Base-by-base conservation (phyloP, 306 rosid genomes). In the Inga laurina region DNA sequence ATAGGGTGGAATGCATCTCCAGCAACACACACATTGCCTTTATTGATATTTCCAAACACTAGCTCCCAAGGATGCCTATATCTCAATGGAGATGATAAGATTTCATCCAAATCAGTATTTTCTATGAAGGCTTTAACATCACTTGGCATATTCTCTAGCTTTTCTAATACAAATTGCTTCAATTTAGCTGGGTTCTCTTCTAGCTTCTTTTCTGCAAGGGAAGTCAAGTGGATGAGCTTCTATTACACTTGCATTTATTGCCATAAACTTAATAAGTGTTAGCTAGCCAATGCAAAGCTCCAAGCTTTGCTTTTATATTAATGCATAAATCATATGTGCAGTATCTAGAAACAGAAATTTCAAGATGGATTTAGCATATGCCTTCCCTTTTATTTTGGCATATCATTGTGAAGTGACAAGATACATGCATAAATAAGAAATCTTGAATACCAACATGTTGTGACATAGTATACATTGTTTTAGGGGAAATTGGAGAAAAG, bases 1-100 rank as follows among this genome's bases (percentile, higher is more conserved):
- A 87, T 92, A 8, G 97, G 90, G 65, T 94, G 98, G 59, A 94
- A 77, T 1, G 92, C 93, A 21, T 90, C 98, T n/a, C 97, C 94
- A 0, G 82, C 93, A 12, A 92, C 89, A 84, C 94, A 92, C 4
- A 89, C 93, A 21, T 88, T 90, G 51, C 87, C 90, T 87, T 92
- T 92, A 52, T 86, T 89, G 34, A 91, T 89, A 39, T 83, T 88
- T 66, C 97, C 92, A 57, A 79, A 86, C 12, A 94, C 7, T 1
- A 92, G 79, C 67, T 94, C 96, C 94, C 90, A 90, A 0, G 94
- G 97, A 37, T 34, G 78, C 35, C 93, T 89, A 11, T 82, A 91
- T 83, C 81, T 84, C 79, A 94, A 37, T 74, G 88, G 88, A 16
- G 85, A 75, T 74, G 79, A 49, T 0, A 73, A 12, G 19, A 92